phyloP scores from a whole-genome alignment of 2,329 filamentous ascomycete species.

The Chrysoporthe puriensis region DNA sequence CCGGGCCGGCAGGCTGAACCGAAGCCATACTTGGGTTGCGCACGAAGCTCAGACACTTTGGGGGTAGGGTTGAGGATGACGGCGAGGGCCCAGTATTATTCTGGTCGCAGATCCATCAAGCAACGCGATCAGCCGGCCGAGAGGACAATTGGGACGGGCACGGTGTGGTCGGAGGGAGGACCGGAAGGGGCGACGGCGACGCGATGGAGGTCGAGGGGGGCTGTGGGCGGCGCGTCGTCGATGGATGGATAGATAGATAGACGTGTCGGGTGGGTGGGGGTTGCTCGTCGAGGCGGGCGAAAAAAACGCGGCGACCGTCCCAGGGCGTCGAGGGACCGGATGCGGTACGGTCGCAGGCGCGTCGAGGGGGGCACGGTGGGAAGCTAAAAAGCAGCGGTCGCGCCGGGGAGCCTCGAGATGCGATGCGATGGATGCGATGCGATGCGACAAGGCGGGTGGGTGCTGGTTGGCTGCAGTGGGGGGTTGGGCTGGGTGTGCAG shows the following conservation, averaged over 20 bases:
- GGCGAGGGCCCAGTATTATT: conserved; percentile 33
- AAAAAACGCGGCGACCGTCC: conserved; percentile 8
- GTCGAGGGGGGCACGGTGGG: conserved; percentile 1
- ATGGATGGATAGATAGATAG: conserved; percentile 12
- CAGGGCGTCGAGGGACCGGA: conserved; percentile 6
- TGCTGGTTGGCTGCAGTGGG: conserved; percentile 27
- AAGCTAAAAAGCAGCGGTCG: conserved; percentile 16
- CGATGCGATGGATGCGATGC: conserved; percentile 20
- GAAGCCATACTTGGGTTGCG: conserved; percentile 69
- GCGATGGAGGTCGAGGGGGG: conserved; percentile 6
- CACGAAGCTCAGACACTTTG: conserved; percentile 27
- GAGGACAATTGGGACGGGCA: conserved; percentile 7
- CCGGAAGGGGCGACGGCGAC: conserved; percentile 21
- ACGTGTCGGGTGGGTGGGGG: conserved; percentile 17
- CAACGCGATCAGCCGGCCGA: conserved; percentile 18
- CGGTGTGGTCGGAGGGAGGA: conserved; percentile 10
- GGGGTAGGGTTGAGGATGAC: conserved; percentile 32
- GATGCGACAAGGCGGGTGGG: conserved; percentile 23
- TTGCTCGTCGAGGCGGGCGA: conserved; percentile 2
- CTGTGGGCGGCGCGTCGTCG: conserved; percentile 24
- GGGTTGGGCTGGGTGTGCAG: not conserved
- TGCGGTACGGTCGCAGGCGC: conserved; percentile 19
- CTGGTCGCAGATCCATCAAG: conserved; percentile 43
- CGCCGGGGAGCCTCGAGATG: conserved; percentile 8
- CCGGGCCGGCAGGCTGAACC: conserved; percentile 71